Evolutionary conservation across 805 yeast species (phyloP), one percentile per base, ranked within the genome.

Genomic region (Cephaloascus fragrans): DNA sequence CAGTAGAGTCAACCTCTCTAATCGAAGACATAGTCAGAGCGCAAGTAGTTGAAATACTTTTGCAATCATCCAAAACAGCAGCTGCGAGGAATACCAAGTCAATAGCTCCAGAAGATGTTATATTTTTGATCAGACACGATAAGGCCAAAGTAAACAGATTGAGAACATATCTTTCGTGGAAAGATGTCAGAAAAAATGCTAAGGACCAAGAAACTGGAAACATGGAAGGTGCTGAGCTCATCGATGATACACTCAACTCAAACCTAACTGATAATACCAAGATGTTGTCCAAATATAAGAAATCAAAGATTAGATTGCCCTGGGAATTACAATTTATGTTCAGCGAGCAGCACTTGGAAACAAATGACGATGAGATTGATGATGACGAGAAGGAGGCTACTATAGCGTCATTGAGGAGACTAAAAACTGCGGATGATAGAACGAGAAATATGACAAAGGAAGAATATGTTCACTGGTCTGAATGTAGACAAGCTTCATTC

Each of bases 381-480:
- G 96, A 86, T 33, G 95, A 83, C 39, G 97, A 89, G 52, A 74
- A 82, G 46, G 96, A 89, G 37, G 96, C 96, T 3, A 82, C 87
- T 26, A 58, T 81, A 20, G 93, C 95, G 0, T 86, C 95, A n/a
- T 62, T 87, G 57, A 87, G 88, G 56, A 68, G 97, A 41, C 70
- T 93, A 47, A 87, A 88, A 51, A 80, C 77, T 59, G 97, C 97
- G 3, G 98, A 93, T 59, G 96, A 93, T 38, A 71, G 98, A 44
- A 93, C 98, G 0, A 76, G 70, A 46, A 74, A 82, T 48, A 93
- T 93, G 98, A 93, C 98, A 1, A 83, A 80, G 53, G 96, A 93
- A 51, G 98, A 93, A 55, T 93, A 93, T 52, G 98, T 89, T 15
- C 98, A 93, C 56, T 93, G 97, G 97, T 85, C 96, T 10, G 98